Base-by-base conservation (phyloP, 2,329 filamentous ascomycete genomes). In the Calonectria hawksworthii region DNA sequence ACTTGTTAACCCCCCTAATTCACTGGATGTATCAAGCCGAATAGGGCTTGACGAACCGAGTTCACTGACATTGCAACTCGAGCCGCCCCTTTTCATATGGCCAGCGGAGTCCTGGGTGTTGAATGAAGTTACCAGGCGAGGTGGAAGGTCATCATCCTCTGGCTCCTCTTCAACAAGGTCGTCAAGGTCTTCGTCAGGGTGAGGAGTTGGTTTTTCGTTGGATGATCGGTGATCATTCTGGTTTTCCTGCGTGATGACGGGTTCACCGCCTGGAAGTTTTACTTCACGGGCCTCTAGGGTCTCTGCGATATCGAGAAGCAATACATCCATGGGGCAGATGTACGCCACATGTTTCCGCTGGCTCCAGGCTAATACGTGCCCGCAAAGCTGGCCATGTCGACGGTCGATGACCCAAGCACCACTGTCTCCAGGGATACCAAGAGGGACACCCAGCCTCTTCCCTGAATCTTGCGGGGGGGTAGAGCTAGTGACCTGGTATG, bases 381-480 rank as follows among this genome's bases (percentile, higher is more conserved):
- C 96, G 79, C 95, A 97, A 4, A 98, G 92, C 47, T 93, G 91
- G 1, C 95, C 95, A n/a, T 93, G 89, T 8, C 90, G 89, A 72
- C 94, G 93, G 79, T 96, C 94, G 21, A 98, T 92, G 5, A 99
- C 92, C 96, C 96, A 99, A 0, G 96, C 96, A 5, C 96, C 96
- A 9, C 94, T 96, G 83, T 99, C 96, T 23, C 96, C 96, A 2
- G 96, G 96, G 16, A 97, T 92, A 3, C 92, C 92, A 32, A 93
- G 87, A 0, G 89, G 86, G 0, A 84, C 78, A 0, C 74, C 47
- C 28, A 80, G 76, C 14, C 66, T 78, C 54, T 77, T 76, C 5
- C 77, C 66, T 13, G 74, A 77, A 38, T 75, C 77, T 8, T 72
- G 66, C 10, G 54, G 47, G 0, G 82, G 75, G 1, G 84, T 77